These are phyloP conservation scores for Lactarius indigo DNA, from an alignment of 768 basidiomycete species.

Conservation along the genomic window DNA sequence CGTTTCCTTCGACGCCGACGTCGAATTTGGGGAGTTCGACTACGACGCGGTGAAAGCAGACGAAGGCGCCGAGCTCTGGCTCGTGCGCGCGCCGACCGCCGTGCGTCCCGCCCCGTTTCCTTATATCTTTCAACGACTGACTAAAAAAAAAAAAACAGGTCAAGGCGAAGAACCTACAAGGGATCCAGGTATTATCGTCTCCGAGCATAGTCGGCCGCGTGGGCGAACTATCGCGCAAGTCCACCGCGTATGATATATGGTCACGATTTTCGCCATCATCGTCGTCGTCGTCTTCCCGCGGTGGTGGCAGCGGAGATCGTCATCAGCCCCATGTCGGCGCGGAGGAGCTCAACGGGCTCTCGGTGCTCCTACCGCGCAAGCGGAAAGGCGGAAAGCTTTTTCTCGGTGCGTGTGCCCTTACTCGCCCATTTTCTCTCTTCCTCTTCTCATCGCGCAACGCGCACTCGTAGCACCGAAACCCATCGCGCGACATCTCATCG, in stretches of 20 bases:
- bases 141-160: slow-evolving; percentile 2
- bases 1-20: slow-evolving; percentile 6
- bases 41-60: slow-evolving; percentile 22
- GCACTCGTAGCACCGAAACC: slow-evolving; percentile 15
- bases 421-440: too few relatives aligned
- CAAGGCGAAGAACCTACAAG: slow-evolving; percentile 13
- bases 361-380: slow-evolving; percentile 23
- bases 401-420: slow-evolving; percentile 15
- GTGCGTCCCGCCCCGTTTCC: slow-evolving; percentile 15
- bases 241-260: slow-evolving; percentile 20
- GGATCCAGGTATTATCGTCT: slow-evolving; percentile 1
- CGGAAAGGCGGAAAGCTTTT: slow-evolving; percentile 22
- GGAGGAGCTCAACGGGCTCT: slow-evolving; percentile 22
- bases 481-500: slow-evolving; percentile 20
- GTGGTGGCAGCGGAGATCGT: background rate
- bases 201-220: slow-evolving; percentile 4
- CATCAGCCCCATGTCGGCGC: background rate
- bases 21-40: slow-evolving; percentile 26
- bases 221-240: slow-evolving; percentile 17
- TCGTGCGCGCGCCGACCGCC: slow-evolving; percentile 17
- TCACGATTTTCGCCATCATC: background rate
- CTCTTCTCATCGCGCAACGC: too few relatives aligned
- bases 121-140: too few relatives aligned
- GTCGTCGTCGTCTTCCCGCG: background rate
- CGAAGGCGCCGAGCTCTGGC: slow-evolving; percentile 26